Percentiles rank a stretch among this genome's conserved stretches.
phyloP scores from a whole-genome alignment of 1,284 basidiomycete species.

The Heterobasidion parviporum region DNA sequence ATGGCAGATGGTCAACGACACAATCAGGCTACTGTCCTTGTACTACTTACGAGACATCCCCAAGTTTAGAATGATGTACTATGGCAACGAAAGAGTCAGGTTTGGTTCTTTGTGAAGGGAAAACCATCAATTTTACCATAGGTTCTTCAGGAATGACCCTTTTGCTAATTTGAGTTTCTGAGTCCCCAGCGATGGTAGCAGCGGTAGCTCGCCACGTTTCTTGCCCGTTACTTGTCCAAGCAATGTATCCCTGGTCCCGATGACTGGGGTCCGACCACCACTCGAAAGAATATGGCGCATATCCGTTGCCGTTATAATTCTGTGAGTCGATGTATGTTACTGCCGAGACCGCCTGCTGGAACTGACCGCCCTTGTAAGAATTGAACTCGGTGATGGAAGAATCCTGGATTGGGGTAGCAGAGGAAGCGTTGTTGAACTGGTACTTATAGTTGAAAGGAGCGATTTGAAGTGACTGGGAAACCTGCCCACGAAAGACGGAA shows the following conservation, averaged over 20 bases:
- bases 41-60: slow-evolving; percentile 59
- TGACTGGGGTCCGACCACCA: slow-evolving; percentile 62
- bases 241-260: slow-evolving; percentile 59
- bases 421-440: slow-evolving; percentile 44
- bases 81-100: neutral
- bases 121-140: slow-evolving; percentile 37
- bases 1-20: neutral
- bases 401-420: slow-evolving; percentile 50
- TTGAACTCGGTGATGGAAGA: slow-evolving; percentile 48
- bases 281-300: slow-evolving; percentile 62
- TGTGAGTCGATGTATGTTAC: slow-evolving; percentile 46
- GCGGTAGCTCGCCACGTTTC: slow-evolving; percentile 62
- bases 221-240: slow-evolving; percentile 60
- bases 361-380: slow-evolving; percentile 66
- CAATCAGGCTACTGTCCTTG: neutral
- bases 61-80: slow-evolving; percentile 73
- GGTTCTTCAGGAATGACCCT: slow-evolving; percentile 77
- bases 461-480: slow-evolving; percentile 73
- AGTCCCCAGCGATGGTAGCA: slow-evolving; percentile 52
- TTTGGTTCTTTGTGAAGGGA: slow-evolving; percentile 1
- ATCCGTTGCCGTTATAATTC: slow-evolving; percentile 47
- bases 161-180: slow-evolving; percentile 40
- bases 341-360: slow-evolving; percentile 74
- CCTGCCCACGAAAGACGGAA: slow-evolving; percentile 36
- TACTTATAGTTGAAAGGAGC: slow-evolving; percentile 77